phyloP scores from a whole-genome alignment of 2,329 filamentous ascomycete species.

The Coniella lustricola region DNA sequence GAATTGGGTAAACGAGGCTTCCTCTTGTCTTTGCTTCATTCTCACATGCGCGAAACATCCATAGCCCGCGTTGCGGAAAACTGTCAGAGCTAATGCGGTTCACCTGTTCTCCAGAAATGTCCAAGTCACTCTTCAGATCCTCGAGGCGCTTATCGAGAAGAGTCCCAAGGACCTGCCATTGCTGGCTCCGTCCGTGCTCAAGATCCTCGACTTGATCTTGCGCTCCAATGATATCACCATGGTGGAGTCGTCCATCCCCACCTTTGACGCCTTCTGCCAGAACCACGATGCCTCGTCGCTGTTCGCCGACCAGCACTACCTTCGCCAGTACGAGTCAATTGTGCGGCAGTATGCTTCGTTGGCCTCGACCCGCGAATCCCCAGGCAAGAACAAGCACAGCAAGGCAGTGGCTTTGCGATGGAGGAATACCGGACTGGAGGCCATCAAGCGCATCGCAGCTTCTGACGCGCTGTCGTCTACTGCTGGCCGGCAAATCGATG shows the following conservation, averaged over 20 bases:
- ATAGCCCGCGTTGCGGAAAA: too few relatives aligned
- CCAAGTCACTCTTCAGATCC: slow-evolving; percentile 88
- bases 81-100: too few relatives aligned
- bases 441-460: slow-evolving; percentile 72
- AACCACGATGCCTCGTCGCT: slow-evolving; percentile 82
- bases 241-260: slow-evolving; percentile 81
- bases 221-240: slow-evolving; percentile 83
- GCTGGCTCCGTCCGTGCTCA: slow-evolving; percentile 77
- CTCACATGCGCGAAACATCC: not conserved
- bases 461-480: slow-evolving; percentile 74
- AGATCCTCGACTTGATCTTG: slow-evolving; percentile 75
- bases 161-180: slow-evolving; percentile 83
- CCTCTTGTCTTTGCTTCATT: not conserved
- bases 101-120: slow-evolving; percentile 58
- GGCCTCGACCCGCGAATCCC: slow-evolving; percentile 55
- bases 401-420: slow-evolving; percentile 72
- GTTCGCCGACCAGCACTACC: slow-evolving; percentile 77
- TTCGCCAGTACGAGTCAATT: slow-evolving; percentile 74
- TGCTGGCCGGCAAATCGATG: slow-evolving; percentile 66
- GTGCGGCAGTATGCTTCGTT: slow-evolving; percentile 74
- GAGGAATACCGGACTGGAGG: slow-evolving; percentile 66
- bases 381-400: slow-evolving; percentile 50
- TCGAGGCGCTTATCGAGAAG: slow-evolving; percentile 88
- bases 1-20: slow-evolving; percentile 71
- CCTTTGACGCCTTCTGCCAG: slow-evolving; percentile 82